phyloP scores from a whole-genome alignment of 176 grass and related monocot genomes.

The Ensete ventricosum region DNA sequence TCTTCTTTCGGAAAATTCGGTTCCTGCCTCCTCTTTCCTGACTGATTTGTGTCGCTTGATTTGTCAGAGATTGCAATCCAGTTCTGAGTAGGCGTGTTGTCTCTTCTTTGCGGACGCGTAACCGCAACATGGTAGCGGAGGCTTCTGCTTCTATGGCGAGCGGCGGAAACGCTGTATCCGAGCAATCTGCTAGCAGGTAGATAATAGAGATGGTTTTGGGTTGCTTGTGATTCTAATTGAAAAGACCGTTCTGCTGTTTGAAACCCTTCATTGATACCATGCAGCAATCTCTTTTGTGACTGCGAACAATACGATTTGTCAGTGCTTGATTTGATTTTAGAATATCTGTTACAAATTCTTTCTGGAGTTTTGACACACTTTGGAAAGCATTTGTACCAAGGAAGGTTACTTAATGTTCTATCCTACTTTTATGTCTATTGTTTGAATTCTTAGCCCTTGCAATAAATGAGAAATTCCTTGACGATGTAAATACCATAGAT shows the following conservation, averaged over 20 bases:
- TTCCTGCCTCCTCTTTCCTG: background rate
- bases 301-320: background rate
- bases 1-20: no score
- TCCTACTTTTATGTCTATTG: no score
- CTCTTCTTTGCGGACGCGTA: background rate
- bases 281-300: background rate
- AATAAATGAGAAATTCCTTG: no score
- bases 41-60: background rate
- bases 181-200: slow-evolving; percentile 1
- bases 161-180: background rate
- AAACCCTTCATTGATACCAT: background rate
- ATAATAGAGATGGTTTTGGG: background rate
- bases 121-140: background rate
- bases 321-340: background rate
- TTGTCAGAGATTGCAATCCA: background rate
- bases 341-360: background rate
- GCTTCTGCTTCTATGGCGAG: background rate
- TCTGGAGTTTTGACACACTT: background rate
- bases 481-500: no score
- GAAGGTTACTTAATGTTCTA: no score
- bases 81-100: background rate
- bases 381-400: no score
- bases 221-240: background rate
- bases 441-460: no score
- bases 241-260: background rate